A percentile compares a stretch with the other conserved stretches of the same genome.
Conservation (phyloP, 371 early-diverging fungal species). For the Haplosporangium sp. region DNA sequence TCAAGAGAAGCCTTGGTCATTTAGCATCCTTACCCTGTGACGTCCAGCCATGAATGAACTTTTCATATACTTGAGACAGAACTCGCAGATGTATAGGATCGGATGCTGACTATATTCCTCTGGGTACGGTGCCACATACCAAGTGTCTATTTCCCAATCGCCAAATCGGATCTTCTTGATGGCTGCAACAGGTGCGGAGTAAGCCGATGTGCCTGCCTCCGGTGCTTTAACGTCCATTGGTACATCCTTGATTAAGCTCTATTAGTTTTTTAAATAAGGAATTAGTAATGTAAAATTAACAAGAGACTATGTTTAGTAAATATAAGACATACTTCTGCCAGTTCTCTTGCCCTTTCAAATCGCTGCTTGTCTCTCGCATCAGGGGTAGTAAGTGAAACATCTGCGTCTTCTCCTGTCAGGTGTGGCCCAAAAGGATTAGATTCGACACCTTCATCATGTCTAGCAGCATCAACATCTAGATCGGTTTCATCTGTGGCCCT, state of each 20-base stretch:
- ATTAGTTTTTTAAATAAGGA: neutral
- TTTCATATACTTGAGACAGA: constrained; percentile 96
- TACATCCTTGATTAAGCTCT: constrained; percentile 23
- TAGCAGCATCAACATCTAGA: constrained; percentile 7
- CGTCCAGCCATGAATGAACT: constrained; percentile 73
- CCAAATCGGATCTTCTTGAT: constrained; percentile 87
- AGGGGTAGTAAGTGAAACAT: constrained; percentile 65
- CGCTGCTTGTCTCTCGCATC: constrained; percentile 59
- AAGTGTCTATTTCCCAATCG: constrained; percentile 87
- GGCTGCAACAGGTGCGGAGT: constrained; percentile 57
- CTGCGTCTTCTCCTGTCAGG: constrained; percentile 66
- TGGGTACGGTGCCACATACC: constrained; percentile 99
- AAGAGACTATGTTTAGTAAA: neutral
- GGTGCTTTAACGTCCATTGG: constrained; percentile 1
- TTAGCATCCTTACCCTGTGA: constrained; percentile 69
- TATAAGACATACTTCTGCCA: constrained; percentile 56
- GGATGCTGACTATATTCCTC: constrained; percentile 87
- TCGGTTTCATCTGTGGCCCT: neutral
- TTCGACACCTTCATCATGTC: constrained; percentile 4
- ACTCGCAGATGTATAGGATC: constrained; percentile 94
- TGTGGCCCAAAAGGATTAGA: constrained; percentile 64
- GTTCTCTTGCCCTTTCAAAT: constrained; percentile 60
- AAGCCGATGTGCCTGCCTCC: constrained; percentile 12
- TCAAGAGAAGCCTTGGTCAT: neutral
- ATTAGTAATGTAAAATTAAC: neutral